These are phyloP conservation scores for Trichocomaceae sp. DNA, from an alignment of 2,329 filamentous ascomycete species.

Conservation along the genomic window DNA sequence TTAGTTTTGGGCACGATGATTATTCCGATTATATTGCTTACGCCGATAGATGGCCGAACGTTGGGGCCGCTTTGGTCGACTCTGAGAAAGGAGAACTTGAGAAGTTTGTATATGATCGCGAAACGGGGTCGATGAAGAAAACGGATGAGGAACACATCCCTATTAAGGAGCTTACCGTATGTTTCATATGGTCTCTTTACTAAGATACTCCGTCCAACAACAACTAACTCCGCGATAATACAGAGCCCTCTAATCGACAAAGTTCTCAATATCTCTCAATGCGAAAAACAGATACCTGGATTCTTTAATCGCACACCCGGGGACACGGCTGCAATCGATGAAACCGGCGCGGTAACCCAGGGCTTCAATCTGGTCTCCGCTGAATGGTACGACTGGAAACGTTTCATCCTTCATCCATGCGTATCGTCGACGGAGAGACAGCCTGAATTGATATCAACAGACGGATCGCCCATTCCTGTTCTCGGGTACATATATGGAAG, in stretches of 20 bases:
- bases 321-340: constrained; percentile 4
- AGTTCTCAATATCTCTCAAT: too few species aligned
- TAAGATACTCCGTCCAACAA: too few species aligned
- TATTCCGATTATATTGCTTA: neutral
- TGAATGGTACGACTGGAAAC: constrained; percentile 8
- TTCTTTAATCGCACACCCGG: constrained; percentile 9
- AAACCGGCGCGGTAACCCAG: neutral
- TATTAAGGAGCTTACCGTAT: constrained; percentile 1
- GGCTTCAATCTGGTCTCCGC: constrained; percentile 9
- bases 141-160: neutral
- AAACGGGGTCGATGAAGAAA: neutral
- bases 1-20: neutral
- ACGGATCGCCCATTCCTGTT: constrained; percentile 1
- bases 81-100: neutral
- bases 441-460: constrained; percentile 2
- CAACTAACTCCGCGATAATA: too few species aligned
- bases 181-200: neutral
- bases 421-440: neutral
- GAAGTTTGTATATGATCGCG: constrained; percentile 2
- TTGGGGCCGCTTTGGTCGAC: neutral
- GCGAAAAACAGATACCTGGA: neutral
- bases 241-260: too few species aligned
- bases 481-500: constrained; percentile 9
- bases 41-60: neutral
- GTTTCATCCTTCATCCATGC: constrained; percentile 7